Evolutionary conservation across 2,329 filamentous ascomycete genomes (phyloP).

Genomic region (Colletotrichum eremochloae): DNA sequence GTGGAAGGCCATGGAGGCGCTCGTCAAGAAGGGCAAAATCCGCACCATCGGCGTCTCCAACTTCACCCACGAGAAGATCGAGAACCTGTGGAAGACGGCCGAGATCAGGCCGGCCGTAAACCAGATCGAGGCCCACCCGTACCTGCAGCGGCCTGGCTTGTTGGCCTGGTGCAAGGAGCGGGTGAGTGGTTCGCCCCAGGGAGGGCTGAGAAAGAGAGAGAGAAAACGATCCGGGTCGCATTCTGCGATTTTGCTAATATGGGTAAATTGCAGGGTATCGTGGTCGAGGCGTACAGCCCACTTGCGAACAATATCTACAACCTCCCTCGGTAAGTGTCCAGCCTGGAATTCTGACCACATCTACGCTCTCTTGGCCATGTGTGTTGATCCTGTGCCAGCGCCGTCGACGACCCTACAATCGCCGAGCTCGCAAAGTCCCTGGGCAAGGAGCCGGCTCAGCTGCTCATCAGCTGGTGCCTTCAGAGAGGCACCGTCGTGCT

Average conservation of each 20-base stretch:
- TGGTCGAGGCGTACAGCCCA: slow-evolving; percentile 69
- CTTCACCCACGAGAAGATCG: slow-evolving; percentile 66
- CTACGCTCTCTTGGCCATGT: background rate
- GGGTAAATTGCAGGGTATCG: slow-evolving; percentile 56
- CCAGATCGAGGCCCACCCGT: slow-evolving; percentile 64
- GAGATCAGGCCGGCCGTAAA: slow-evolving; percentile 64
- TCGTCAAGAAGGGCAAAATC: slow-evolving; percentile 67
- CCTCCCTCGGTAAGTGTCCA: slow-evolving; percentile 35
- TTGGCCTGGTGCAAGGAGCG: slow-evolving; percentile 64
- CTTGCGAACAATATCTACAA: slow-evolving; percentile 69
- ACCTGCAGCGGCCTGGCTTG: slow-evolving; percentile 62
- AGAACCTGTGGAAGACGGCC: slow-evolving; percentile 62
- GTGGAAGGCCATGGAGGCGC: slow-evolving; percentile 72
- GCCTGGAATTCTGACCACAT: background rate
- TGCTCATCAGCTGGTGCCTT: slow-evolving; percentile 68
- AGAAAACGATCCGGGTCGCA: slow-evolving; percentile 5
- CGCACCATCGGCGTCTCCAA: slow-evolving; percentile 72
- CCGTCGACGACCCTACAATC: slow-evolving; percentile 63
- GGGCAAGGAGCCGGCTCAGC: slow-evolving; percentile 64
- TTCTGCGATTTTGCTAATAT: slow-evolving; percentile 22
- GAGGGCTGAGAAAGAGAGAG: background rate
- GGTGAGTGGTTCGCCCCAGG: slow-evolving; percentile 9
- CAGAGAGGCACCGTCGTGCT: slow-evolving; percentile 67
- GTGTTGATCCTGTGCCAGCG: slow-evolving; percentile 47
- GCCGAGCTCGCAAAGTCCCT: slow-evolving; percentile 66